Evolutionary conservation across 768 basidiomycete genomes (phyloP).

Genomic region (Mycena floridula): DNA sequence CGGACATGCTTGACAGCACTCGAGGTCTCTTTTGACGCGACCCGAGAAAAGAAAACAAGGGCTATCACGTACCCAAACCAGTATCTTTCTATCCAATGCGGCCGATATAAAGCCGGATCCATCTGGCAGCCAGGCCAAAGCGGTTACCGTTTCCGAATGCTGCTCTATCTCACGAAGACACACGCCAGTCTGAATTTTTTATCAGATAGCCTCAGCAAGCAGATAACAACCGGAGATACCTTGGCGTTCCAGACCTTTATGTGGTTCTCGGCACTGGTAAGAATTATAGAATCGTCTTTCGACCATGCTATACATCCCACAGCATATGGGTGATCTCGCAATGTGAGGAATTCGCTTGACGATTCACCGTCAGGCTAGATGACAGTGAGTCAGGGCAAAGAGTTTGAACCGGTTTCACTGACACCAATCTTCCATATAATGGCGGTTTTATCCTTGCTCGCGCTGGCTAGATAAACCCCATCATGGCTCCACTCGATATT

Average conservation of each 20-base stretch:
- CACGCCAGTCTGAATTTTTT: slow-evolving; percentile 58
- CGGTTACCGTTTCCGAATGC: slow-evolving; percentile 80
- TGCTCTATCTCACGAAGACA: slow-evolving; percentile 59
- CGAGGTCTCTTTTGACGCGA: too few species aligned
- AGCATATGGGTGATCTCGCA: slow-evolving; percentile 73
- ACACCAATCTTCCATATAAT: slow-evolving; percentile 89
- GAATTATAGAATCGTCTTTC: slow-evolving; percentile 74
- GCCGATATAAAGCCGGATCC: slow-evolving; percentile 87
- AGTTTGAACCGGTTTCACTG: slow-evolving; percentile 23
- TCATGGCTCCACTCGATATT: slow-evolving; percentile 92
- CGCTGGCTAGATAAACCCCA: slow-evolving; percentile 79
- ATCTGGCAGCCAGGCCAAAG: slow-evolving; percentile 85
- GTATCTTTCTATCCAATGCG: slow-evolving; percentile 77
- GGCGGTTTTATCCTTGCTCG: slow-evolving; percentile 80
- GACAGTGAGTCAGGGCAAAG: slow-evolving; percentile 9
- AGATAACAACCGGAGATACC: slow-evolving; percentile 37
- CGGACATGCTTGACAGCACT: too few species aligned
- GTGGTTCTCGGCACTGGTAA: slow-evolving; percentile 74
- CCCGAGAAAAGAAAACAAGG: slow-evolving; percentile 4
- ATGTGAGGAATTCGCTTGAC: slow-evolving; percentile 28
- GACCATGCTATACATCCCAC: slow-evolving; percentile 92
- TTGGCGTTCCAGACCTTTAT: slow-evolving; percentile 90
- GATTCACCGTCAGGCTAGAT: slow-evolving; percentile 40
- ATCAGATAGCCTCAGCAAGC: background rate
- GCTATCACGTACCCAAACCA: slow-evolving; percentile 66